Conservation (phyloP, 2,329 filamentous ascomycete genomes). For the Fusarium graminum region DNA sequence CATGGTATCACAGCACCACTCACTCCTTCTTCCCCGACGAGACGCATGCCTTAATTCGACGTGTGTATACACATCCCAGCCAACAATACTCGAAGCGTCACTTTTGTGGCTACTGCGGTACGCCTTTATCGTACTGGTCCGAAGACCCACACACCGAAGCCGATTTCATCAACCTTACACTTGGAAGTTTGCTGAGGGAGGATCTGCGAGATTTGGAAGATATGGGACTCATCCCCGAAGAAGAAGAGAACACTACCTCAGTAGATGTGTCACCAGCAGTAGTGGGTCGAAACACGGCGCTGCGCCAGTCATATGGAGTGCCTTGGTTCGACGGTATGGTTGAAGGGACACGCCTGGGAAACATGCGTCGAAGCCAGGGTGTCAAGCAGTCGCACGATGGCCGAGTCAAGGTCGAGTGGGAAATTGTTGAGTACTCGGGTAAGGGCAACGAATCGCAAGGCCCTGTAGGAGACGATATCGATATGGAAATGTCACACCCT, state of each 20-base stretch:
- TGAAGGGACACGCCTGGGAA: constrained; percentile 79
- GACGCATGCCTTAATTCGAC: constrained; percentile 73
- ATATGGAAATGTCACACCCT: constrained; percentile 53
- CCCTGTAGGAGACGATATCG: constrained; percentile 51
- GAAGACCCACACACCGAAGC: constrained; percentile 78
- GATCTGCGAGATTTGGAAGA: constrained; percentile 81
- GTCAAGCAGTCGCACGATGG: constrained; percentile 70
- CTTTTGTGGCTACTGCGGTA: constrained; percentile 94
- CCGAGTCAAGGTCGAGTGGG: constrained; percentile 80
- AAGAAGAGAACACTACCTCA: constrained; percentile 47
- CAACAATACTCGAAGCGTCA: constrained; percentile 74
- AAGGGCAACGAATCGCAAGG: constrained; percentile 51
- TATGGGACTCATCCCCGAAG: constrained; percentile 75
- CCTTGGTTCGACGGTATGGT: constrained; percentile 91
- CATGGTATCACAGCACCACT: constrained; percentile 83
- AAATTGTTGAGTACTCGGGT: constrained; percentile 80
- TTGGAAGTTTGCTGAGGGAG: constrained; percentile 80
- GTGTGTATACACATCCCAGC: constrained; percentile 72
- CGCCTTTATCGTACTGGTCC: constrained; percentile 85
- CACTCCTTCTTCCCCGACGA: constrained; percentile 84
- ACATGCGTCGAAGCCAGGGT: constrained; percentile 72
- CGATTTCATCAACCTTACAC: constrained; percentile 82
- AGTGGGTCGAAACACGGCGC: constrained; percentile 50
- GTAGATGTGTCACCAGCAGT: constrained; percentile 7
- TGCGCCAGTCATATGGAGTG: constrained; percentile 74